phyloP scores from a whole-genome alignment of 306 rosid species.

The Cucurbita ficifolia region DNA sequence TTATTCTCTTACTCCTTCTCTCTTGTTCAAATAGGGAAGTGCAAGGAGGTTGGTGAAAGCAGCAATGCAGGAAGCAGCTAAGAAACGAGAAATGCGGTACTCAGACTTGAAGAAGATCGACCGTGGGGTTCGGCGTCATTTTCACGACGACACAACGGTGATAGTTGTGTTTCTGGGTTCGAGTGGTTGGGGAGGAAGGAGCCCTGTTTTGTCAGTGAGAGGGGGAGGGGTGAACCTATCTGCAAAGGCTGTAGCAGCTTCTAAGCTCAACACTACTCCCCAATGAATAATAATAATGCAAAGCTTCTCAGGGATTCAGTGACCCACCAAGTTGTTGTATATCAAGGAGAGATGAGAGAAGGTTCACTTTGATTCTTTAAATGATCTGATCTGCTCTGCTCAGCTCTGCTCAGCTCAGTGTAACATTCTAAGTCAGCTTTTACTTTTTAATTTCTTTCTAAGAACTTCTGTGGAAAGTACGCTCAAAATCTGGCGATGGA shows the following conservation, averaged over 20 bases:
- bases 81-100: conserved; percentile 87
- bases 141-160: conserved; percentile 79
- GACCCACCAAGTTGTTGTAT: conserved; percentile 8
- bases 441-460: not conserved
- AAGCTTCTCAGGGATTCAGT: conserved; percentile 8
- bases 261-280: conserved; percentile 14
- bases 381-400: not conserved
- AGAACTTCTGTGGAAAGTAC: not conserved
- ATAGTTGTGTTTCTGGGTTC: conserved; percentile 60
- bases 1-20: not conserved
- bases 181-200: conserved; percentile 23
- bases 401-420: not conserved
- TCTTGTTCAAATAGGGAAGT: conserved; percentile 46
- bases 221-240: conserved; percentile 44
- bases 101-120: conserved; percentile 86
- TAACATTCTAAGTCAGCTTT: not conserved
- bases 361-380: conserved; percentile 5
- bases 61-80: conserved; percentile 82
- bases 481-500: not conserved
- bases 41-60: conserved; percentile 81
- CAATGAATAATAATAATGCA: not conserved
- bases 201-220: conserved; percentile 58
- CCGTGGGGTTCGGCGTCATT: conserved; percentile 88
- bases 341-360: conserved; percentile 12
- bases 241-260: conserved; percentile 28